phyloP scores from a whole-genome alignment of 345 rosid species.

The Stellera chamaejasme region DNA sequence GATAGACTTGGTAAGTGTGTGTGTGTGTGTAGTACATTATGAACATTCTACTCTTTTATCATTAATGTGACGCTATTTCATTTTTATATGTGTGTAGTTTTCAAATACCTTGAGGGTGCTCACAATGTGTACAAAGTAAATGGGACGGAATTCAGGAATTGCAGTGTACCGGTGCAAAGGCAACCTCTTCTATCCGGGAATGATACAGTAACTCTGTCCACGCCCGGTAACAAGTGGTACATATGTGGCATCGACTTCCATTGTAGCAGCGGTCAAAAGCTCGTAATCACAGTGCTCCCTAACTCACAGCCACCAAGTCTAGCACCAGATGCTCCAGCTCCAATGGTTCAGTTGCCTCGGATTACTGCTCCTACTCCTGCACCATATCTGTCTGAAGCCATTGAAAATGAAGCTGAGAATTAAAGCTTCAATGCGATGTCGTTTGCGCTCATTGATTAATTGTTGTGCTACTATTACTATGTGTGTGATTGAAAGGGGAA shows the following conservation, averaged over 20 bases:
- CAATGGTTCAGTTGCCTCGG: too few species aligned
- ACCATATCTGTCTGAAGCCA: too few species aligned
- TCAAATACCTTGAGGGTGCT: constrained; percentile 12
- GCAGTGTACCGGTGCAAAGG: constrained; percentile 9
- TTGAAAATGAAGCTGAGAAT: too few species aligned
- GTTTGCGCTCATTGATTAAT: too few species aligned
- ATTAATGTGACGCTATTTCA: background rate
- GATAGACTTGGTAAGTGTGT: constrained; percentile 23
- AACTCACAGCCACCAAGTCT: too few species aligned
- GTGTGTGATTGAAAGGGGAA: too few species aligned
- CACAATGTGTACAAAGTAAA: constrained; percentile 35
- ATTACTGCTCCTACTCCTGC: too few species aligned
- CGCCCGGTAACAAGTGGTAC: constrained; percentile 37
- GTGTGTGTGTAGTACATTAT: background rate
- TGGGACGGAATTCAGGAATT: constrained; percentile 16
- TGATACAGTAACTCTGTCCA: constrained; percentile 22
- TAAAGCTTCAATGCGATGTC: too few species aligned
- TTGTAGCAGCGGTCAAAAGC: constrained; percentile 26
- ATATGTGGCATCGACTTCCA: constrained; percentile 31
- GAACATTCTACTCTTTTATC: background rate
- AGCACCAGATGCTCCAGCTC: too few species aligned
- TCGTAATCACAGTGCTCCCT: constrained; percentile 17
- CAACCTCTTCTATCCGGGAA: constrained; percentile 15
- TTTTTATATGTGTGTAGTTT: constrained; percentile 18
- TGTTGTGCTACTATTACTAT: too few species aligned